Evolutionary conservation across 2,329 filamentous ascomycete genomes (phyloP).

Genomic region (Huntiella moniliformis): DNA sequence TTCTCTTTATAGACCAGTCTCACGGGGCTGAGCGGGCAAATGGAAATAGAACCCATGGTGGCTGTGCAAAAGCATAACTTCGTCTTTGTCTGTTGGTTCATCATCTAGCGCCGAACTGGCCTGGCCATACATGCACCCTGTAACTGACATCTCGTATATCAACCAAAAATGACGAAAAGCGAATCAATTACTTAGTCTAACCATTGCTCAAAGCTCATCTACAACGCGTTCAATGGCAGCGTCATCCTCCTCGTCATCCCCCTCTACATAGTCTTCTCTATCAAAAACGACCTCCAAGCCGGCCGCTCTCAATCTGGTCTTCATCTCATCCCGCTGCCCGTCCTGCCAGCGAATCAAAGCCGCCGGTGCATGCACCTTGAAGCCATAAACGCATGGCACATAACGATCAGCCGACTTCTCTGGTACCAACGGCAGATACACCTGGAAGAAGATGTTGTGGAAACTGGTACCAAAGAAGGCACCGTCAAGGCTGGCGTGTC

Average conservation of each 20-base stretch:
- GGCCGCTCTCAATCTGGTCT: conserved; percentile 49
- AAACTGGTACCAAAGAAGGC: conserved; percentile 97
- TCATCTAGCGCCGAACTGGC: no score
- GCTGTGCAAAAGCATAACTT: no score
- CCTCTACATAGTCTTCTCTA: conserved; percentile 52
- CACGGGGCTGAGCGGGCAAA: no score
- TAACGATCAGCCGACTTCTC: conserved; percentile 73
- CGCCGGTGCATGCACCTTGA: conserved; percentile 81
- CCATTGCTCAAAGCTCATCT: conserved; percentile 35
- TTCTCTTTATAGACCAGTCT: no score
- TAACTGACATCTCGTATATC: no score
- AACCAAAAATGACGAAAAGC: background rate
- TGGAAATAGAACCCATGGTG: no score
- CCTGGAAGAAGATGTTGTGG: conserved; percentile 98
- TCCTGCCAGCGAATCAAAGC: conserved; percentile 85
- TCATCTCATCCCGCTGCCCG: conserved; percentile 62
- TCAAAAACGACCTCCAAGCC: conserved; percentile 38
- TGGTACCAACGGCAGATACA: conserved; percentile 80
- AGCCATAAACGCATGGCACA: conserved; percentile 79
- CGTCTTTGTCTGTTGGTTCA: no score
- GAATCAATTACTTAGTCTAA: conserved; percentile 24
- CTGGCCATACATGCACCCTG: no score
- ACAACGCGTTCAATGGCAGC: conserved; percentile 36
- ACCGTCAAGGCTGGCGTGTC: conserved; percentile 86
- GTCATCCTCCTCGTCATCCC: conserved; percentile 48